Conservation (phyloP, 768 basidiomycete genomes). For the Naganishia vaughanmartiniae region DNA sequence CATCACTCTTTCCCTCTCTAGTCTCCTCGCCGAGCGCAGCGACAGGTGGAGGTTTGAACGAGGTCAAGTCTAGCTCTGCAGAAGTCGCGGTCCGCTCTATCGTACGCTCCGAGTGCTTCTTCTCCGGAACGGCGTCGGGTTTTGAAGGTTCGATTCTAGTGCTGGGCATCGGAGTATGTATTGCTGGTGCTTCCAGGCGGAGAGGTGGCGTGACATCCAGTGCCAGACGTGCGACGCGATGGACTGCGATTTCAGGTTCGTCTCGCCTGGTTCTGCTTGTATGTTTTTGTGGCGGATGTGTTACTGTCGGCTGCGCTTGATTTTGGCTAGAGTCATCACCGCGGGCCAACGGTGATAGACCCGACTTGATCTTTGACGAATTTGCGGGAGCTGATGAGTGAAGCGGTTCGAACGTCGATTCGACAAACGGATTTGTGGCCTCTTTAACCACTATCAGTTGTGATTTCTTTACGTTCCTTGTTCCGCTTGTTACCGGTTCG, state of each 20-base stretch:
- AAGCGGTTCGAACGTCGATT: background rate
- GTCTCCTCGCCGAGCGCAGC: background rate
- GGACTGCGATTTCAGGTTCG: background rate
- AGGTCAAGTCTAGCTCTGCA: background rate
- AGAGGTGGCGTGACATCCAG: background rate
- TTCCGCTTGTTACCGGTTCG: background rate
- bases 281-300: background rate
- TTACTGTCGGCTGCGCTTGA: background rate
- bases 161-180: background rate
- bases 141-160: background rate
- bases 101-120: background rate
- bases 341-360: background rate
- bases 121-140: background rate
- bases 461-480: background rate
- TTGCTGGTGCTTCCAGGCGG: background rate
- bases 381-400: background rate
- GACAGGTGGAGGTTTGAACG: background rate
- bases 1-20: background rate
- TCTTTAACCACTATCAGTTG: conserved; percentile 17
- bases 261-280: background rate
- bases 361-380: background rate
- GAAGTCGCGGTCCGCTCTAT: background rate
- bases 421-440: conserved; percentile 12
- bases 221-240: background rate
- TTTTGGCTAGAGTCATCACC: background rate